These are phyloP conservation scores for Scorias spongiosa DNA, from an alignment of 2,329 filamentous ascomycete genomes.

Conservation along the genomic window DNA sequence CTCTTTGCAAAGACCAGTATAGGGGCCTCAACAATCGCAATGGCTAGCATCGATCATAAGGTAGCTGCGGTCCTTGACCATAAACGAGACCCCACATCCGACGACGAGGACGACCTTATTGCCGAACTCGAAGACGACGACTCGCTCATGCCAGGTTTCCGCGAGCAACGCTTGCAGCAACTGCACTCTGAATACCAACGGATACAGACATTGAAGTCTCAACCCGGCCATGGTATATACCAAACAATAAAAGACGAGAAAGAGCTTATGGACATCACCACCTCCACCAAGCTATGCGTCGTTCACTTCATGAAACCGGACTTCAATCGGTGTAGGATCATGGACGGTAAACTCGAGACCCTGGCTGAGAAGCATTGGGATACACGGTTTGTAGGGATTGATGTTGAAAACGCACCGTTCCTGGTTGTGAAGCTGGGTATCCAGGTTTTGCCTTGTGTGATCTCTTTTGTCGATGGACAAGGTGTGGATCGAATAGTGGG, in stretches of 20 bases:
- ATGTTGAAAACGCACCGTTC: conserved; percentile 45
- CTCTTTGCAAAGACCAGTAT: too few relatives aligned
- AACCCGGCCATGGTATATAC: conserved; percentile 31
- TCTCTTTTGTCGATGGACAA: conserved; percentile 41
- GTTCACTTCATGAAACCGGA: conserved; percentile 52
- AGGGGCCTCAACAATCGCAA: conserved; percentile 7
- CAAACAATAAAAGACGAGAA: conserved; percentile 44
- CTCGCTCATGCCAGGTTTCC: conserved; percentile 37
- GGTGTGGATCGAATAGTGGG: conserved; percentile 42
- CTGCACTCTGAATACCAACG: conserved; percentile 40
- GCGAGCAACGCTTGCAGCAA: conserved; percentile 42
- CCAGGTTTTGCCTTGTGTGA: conserved; percentile 43
- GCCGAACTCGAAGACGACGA: conserved; percentile 41
- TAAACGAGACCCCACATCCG: conserved; percentile 25
- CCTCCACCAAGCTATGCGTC: conserved; percentile 39
- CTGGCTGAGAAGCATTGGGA: conserved; percentile 43
- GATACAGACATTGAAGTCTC: conserved; percentile 32
- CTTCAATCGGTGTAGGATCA: conserved; percentile 45
- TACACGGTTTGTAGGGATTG: conserved; percentile 41
- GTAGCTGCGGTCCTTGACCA: conserved; percentile 36
- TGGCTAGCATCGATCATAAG: conserved; percentile 34
- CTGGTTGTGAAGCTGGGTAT: conserved; percentile 42
- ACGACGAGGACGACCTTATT: conserved; percentile 46
- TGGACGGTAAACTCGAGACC: conserved; percentile 43
- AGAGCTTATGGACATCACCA: conserved; percentile 44